phyloP scores from a whole-genome alignment of 2,329 filamentous ascomycete species.

The Epichloe gansuensis region DNA sequence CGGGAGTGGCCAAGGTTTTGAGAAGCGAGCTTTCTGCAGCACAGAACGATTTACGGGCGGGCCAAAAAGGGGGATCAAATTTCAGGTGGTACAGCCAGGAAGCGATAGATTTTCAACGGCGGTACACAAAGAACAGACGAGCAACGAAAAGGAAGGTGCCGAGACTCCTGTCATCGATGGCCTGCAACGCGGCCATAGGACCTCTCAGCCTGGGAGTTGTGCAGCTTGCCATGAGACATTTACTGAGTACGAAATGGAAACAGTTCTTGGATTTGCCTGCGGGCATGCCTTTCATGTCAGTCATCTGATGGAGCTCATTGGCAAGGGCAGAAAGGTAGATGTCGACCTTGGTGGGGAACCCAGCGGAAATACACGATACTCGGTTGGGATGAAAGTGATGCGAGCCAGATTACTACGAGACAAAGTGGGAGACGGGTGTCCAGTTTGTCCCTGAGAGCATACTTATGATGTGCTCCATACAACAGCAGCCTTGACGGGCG shows the following conservation, averaged over 20 bases:
- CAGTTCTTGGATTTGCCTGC: slow-evolving; percentile 69
- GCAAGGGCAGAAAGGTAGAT: slow-evolving; percentile 34
- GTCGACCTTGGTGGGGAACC: slow-evolving; percentile 31
- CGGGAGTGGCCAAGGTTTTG: slow-evolving; percentile 77
- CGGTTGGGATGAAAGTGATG: slow-evolving; percentile 77
- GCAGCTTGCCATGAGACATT: slow-evolving; percentile 46
- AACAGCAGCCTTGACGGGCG: neutral
- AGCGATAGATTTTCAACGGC: slow-evolving; percentile 25
- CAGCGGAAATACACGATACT: slow-evolving; percentile 39
- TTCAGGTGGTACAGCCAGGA: slow-evolving; percentile 52
- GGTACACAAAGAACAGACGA: slow-evolving; percentile 10
- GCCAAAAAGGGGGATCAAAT: slow-evolving; percentile 79
- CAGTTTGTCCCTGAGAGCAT: slow-evolving; percentile 32
- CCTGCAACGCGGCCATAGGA: slow-evolving; percentile 17
- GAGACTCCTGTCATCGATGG: neutral
- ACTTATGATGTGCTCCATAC: neutral
- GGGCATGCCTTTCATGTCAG: slow-evolving; percentile 70
- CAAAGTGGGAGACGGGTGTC: slow-evolving; percentile 53
- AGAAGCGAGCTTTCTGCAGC: slow-evolving; percentile 76
- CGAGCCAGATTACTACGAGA: slow-evolving; percentile 69
- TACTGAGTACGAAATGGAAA: slow-evolving; percentile 52
- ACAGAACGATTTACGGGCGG: slow-evolving; percentile 67
- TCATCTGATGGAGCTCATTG: slow-evolving; percentile 49
- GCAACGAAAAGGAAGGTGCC: slow-evolving; percentile 9
- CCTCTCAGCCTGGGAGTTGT: slow-evolving; percentile 42